Evolutionary conservation across 2,329 filamentous ascomycete genomes (phyloP).

Genomic region (Cytospora piceae): DNA sequence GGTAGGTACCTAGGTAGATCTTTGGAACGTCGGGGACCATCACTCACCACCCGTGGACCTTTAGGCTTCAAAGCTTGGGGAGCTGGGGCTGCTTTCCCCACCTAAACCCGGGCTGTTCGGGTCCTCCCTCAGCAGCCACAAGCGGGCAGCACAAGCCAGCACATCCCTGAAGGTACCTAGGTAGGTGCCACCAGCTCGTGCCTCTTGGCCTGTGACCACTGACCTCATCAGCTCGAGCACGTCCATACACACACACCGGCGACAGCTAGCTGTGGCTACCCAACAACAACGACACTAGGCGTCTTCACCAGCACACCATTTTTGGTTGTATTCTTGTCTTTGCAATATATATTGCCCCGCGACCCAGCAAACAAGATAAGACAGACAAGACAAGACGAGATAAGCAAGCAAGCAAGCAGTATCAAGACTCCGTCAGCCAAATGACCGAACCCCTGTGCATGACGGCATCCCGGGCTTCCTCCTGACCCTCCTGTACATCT

Average conservation of each 20-base stretch:
- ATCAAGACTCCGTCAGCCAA: neutral
- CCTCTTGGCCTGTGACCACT: constrained; percentile 2
- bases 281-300: neutral
- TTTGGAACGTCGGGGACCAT: neutral
- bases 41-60: neutral
- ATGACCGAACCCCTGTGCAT: constrained; percentile 20
- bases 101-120: neutral
- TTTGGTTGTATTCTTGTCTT: neutral
- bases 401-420: neutral
- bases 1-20: too few species aligned
- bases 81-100: neutral
- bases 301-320: neutral
- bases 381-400: neutral
- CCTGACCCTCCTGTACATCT: constrained; percentile 1
- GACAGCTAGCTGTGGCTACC: neutral
- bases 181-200: neutral
- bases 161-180: neutral
- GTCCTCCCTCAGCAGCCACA: neutral
- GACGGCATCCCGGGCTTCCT: constrained; percentile 22
- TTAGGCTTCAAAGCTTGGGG: neutral
- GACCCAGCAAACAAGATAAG: neutral
- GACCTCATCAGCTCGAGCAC: neutral
- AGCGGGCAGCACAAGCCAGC: neutral
- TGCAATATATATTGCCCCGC: neutral
- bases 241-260: neutral